These are phyloP conservation scores for Colletotrichum gloeosporioides DNA, from an alignment of 2,329 filamentous ascomycete genomes.

Conservation along the genomic window DNA sequence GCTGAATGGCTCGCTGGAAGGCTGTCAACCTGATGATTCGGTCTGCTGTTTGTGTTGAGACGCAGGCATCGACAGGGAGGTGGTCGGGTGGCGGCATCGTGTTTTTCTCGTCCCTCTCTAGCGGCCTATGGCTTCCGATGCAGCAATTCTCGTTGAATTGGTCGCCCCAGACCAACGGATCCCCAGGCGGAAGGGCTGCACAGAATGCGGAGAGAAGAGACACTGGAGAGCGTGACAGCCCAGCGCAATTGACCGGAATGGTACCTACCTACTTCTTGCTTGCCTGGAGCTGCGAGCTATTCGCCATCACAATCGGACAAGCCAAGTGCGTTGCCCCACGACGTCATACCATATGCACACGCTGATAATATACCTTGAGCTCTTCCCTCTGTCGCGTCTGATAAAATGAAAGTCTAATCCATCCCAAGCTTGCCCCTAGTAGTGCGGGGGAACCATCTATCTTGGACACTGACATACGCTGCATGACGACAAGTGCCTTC, in stretches of 20 bases:
- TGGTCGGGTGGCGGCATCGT: not conserved
- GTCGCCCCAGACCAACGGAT: not conserved
- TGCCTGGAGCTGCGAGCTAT: not conserved
- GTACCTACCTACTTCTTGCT: not conserved
- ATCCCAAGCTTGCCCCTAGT: not conserved
- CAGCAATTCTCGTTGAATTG: constrained; percentile 24
- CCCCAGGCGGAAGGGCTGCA: not conserved
- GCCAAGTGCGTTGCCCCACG: constrained; percentile 16
- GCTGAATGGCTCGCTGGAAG: not conserved
- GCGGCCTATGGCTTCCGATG: not conserved
- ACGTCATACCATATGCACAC: constrained; percentile 15
- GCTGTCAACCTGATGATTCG: not conserved
- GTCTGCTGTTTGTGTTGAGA: constrained; percentile 9
- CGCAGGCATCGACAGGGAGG: not conserved
- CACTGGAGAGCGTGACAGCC: not conserved
- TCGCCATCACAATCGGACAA: not conserved
- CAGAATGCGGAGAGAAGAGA: not conserved
- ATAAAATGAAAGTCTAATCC: not conserved
- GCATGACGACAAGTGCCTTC: not conserved
- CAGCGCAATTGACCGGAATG: not conserved
- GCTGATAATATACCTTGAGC: constrained; percentile 3
- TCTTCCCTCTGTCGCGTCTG: not conserved
- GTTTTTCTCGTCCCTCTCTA: constrained; percentile 3
- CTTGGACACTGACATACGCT: not conserved
- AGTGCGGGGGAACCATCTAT: constrained; percentile 1